A percentile compares a stretch with the other conserved stretches of the same genome.
Conservation (phyloP, 148 eudicot species). For the Camellia japonica region DNA sequence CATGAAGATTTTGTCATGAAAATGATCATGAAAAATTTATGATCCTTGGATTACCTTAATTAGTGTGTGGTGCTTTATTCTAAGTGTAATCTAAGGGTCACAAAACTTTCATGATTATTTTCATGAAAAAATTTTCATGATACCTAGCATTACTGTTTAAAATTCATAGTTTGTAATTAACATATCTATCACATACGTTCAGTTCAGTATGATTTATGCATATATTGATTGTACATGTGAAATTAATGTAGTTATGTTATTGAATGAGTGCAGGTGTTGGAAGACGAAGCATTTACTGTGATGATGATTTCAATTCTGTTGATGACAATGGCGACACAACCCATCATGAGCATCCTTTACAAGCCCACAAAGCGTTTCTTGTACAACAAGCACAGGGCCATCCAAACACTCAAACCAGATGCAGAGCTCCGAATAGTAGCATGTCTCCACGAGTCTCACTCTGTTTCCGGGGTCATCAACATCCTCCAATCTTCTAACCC, state of each 20-base stretch:
- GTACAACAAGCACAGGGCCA: conserved; percentile 16
- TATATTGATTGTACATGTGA: not conserved
- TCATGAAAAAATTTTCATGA: no score
- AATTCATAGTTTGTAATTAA: no score
- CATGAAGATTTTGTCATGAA: no score
- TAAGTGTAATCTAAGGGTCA: no score
- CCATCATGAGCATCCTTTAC: conserved; percentile 15
- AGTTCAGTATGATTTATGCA: not conserved
- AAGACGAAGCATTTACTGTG: conserved; percentile 10
- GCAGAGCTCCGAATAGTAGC: conserved; percentile 11
- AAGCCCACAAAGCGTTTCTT: conserved; percentile 7
- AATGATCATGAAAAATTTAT: no score
- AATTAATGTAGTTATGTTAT: no score
- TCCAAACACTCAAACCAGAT: conserved; percentile 17
- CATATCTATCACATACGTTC: not conserved
- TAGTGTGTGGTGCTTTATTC: no score
- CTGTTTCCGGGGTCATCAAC: conserved; percentile 13
- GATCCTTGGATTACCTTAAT: no score
- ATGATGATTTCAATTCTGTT: conserved; percentile 19
- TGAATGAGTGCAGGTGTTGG: conserved; percentile 12
- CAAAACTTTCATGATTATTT: no score
- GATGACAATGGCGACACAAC: conserved; percentile 25
- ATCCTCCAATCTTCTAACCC: conserved; percentile 23
- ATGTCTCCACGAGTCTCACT: conserved; percentile 19
- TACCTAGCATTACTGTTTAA: no score